These are phyloP conservation scores for Cercospora sp. DNA, from an alignment of 2,329 filamentous ascomycete species.

Conservation along the genomic window DNA sequence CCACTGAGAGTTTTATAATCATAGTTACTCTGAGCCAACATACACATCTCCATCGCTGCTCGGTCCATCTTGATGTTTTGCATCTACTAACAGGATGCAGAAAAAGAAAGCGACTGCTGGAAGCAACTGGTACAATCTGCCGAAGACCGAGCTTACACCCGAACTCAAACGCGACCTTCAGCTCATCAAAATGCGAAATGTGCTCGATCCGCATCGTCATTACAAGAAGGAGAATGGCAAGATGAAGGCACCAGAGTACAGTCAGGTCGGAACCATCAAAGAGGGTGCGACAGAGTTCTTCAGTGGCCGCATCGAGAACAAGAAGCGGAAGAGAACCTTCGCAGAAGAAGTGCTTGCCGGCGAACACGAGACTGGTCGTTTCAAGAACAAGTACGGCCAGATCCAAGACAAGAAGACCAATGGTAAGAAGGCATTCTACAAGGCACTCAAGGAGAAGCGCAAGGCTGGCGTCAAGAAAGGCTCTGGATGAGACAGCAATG, in stretches of 20 bases:
- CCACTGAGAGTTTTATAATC: constrained; percentile 65
- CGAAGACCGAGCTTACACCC: constrained; percentile 77
- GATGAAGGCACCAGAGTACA: constrained; percentile 73
- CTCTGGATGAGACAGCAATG: constrained; percentile 27
- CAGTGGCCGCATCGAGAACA: constrained; percentile 76
- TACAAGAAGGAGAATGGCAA: constrained; percentile 84
- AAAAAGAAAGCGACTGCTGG: constrained; percentile 69
- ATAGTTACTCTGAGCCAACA: constrained; percentile 71
- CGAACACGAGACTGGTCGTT: constrained; percentile 66
- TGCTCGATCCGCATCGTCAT: constrained; percentile 83
- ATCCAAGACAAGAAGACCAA: constrained; percentile 81
- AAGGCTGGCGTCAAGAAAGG: constrained; percentile 41
- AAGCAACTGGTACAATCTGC: constrained; percentile 81
- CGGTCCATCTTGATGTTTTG: not conserved
- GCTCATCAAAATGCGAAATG: constrained; percentile 81
- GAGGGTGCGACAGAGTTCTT: constrained; percentile 87
- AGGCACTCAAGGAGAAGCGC: constrained; percentile 67
- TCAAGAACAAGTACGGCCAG: constrained; percentile 83
- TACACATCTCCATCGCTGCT: constrained; percentile 15
- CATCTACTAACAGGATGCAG: constrained; percentile 41
- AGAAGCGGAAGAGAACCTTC: constrained; percentile 82
- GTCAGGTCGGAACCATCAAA: constrained; percentile 83
- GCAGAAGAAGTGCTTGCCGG: constrained; percentile 77
- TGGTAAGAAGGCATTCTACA: constrained; percentile 88
- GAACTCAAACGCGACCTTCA: constrained; percentile 88